Percentiles rank a stretch among this genome's conserved stretches.
Conservation (phyloP, 169 alveolate genomes). For the Eimeria tenella region DNA sequence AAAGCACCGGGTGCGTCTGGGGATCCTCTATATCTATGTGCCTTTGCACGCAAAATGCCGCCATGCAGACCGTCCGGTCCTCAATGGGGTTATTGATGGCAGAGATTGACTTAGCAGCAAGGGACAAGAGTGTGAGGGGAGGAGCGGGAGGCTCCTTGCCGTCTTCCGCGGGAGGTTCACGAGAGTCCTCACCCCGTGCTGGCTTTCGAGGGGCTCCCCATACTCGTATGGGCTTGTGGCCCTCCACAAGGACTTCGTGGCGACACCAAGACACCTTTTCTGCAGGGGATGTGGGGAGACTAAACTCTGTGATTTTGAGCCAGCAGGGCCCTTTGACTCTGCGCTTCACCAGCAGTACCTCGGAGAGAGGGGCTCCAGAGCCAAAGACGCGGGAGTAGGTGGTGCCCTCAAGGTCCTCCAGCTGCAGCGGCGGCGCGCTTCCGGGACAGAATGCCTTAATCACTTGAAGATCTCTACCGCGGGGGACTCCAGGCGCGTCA, state of each 20-base stretch:
- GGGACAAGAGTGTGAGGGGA: conserved; percentile 6
- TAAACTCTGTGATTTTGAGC: conserved; percentile 80
- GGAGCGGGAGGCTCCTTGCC: conserved; percentile 9
- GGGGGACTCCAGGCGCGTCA: conserved; percentile 76
- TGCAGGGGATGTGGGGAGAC: conserved; percentile 13
- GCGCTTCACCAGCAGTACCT: conserved; percentile 83
- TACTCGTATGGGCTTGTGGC: conserved; percentile 53
- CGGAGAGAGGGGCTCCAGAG: conserved; percentile 61
- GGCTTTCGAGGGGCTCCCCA: conserved; percentile 44
- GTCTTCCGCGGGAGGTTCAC: neutral
- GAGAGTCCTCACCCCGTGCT: neutral
- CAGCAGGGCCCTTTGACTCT: conserved; percentile 91
- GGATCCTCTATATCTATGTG: conserved; percentile 63
- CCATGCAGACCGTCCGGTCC: conserved; percentile 23
- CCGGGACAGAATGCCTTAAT: conserved; percentile 53
- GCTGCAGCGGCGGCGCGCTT: conserved; percentile 22
- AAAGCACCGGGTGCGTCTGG: conserved; percentile 42
- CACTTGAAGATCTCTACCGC: conserved; percentile 17
- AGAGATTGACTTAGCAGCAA: neutral
- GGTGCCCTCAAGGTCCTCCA: conserved; percentile 66
- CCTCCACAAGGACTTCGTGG: conserved; percentile 59
- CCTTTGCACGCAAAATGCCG: conserved; percentile 21
- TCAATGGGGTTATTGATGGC: neutral
- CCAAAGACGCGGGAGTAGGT: conserved; percentile 79
- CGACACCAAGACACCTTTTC: conserved; percentile 75